phyloP scores from a whole-genome alignment of 495 filamentous ascomycete genomes.

The Trichoderma virens region DNA sequence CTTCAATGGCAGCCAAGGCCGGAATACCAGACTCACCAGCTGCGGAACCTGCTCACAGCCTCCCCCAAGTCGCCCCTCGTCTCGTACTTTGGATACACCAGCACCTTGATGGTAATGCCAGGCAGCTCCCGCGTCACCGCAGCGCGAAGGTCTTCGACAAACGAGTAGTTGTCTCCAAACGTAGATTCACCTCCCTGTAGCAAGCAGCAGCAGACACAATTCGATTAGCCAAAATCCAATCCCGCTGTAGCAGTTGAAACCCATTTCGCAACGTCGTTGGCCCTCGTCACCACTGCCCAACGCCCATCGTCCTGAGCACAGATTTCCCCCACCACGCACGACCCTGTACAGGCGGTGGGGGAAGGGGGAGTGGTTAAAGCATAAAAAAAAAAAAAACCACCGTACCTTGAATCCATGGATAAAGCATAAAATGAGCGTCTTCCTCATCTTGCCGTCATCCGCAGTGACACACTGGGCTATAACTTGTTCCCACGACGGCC shows the following conservation, averaged over 20 bases:
- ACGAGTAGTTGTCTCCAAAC: conserved; percentile 56
- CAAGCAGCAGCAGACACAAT: neutral
- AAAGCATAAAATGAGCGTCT: conserved; percentile 83
- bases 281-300: no score
- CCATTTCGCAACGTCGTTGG: no score
- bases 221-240: conserved; percentile 12
- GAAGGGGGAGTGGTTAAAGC: neutral
- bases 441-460: conserved; percentile 56
- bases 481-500: neutral
- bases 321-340: neutral
- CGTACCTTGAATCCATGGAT: conserved; percentile 95
- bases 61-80: conserved; percentile 80
- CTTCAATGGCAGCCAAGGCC: no score
- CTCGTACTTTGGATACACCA: conserved; percentile 86
- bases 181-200: conserved; percentile 78
- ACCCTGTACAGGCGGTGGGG: neutral
- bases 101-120: conserved; percentile 57
- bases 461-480: neutral
- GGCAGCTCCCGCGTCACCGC: conserved; percentile 66
- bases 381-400: neutral
- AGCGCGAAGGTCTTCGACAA: conserved; percentile 64
- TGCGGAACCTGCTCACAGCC: conserved; percentile 71
- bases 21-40: conserved; percentile 74
- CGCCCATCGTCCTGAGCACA: no score
- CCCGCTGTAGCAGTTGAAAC: no score